A percentile compares a stretch with the other conserved stretches of the same genome.
These are phyloP conservation scores for Zalaria obscura DNA, from an alignment of 2,329 filamentous ascomycete species.

Conservation along the genomic window DNA sequence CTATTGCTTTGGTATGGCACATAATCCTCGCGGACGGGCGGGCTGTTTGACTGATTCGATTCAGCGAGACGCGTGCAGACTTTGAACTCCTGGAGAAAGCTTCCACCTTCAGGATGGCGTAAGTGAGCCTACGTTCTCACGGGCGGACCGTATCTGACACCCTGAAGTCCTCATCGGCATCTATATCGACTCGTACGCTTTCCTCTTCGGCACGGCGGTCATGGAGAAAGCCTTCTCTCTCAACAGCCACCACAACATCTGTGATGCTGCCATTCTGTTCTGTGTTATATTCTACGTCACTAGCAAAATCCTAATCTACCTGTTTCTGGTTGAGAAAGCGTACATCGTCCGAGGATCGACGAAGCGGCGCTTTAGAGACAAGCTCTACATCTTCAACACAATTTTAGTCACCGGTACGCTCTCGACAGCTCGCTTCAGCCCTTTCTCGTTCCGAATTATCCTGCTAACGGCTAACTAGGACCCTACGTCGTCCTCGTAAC, in stretches of 20 bases:
- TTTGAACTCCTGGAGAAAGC: not conserved
- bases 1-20: not conserved
- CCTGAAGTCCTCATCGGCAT: not conserved
- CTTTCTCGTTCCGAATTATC: no score
- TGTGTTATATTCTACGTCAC: not conserved
- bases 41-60: not conserved
- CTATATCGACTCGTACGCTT: conserved; percentile 1
- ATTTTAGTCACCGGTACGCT: not conserved
- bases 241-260: not conserved
- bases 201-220: conserved; percentile 1
- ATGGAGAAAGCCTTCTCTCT: not conserved
- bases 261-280: conserved; percentile 1
- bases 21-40: not conserved
- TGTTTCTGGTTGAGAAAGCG: conserved; percentile 1
- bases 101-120: not conserved
- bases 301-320: not conserved
- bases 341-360: not conserved
- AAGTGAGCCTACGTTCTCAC: not conserved
- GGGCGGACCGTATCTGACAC: not conserved
- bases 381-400: conserved; percentile 2
- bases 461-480: not conserved
- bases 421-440: not conserved
- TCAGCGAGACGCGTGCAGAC: not conserved
- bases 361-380: not conserved
- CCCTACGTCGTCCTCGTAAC: conserved; percentile 1